These are phyloP conservation scores for Beauveria sp. DNA, from an alignment of 2,329 filamentous ascomycete genomes.

Conservation along the genomic window DNA sequence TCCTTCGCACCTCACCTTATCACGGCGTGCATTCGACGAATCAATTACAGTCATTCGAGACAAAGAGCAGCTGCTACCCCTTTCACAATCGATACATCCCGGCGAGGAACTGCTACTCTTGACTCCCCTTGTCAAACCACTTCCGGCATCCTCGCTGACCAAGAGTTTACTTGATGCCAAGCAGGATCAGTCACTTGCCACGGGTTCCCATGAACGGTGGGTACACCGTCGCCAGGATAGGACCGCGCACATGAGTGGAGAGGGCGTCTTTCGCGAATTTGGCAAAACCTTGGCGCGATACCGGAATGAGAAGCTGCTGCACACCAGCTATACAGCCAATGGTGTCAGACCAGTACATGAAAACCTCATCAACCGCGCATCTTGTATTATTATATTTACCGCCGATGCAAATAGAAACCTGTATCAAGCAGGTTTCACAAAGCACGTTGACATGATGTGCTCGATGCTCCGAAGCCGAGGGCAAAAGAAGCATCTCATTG, in stretches of 20 bases:
- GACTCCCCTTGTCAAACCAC: slow-evolving; percentile 81
- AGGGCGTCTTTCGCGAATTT: slow-evolving; percentile 85
- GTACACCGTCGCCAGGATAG: slow-evolving; percentile 48
- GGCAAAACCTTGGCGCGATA: slow-evolving; percentile 81
- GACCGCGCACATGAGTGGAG: slow-evolving; percentile 74
- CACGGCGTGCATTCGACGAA: slow-evolving; percentile 78
- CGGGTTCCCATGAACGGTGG: slow-evolving; percentile 46
- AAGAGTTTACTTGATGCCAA: slow-evolving; percentile 56
- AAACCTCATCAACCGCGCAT: slow-evolving; percentile 80
- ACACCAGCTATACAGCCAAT: slow-evolving; percentile 93
- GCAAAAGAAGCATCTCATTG: slow-evolving; percentile 82
- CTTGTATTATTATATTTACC: slow-evolving; percentile 82
- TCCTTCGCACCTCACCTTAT: slow-evolving; percentile 71
- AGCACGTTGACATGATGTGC: slow-evolving; percentile 94
- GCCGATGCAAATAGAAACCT: slow-evolving; percentile 90
- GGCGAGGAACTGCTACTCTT: slow-evolving; percentile 85
- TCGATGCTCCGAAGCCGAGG: slow-evolving; percentile 69
- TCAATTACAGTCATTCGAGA: slow-evolving; percentile 92
- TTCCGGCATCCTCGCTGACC: slow-evolving; percentile 82
- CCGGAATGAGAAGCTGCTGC: slow-evolving; percentile 75
- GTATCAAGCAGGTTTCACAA: slow-evolving; percentile 91
- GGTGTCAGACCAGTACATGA: slow-evolving; percentile 89
- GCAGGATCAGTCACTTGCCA: slow-evolving; percentile 26
- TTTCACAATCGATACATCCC: slow-evolving; percentile 72
- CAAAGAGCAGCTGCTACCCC: slow-evolving; percentile 73